A percentile compares a stretch with the other conserved stretches of the same genome.
These are phyloP conservation scores for Microstroma glucosiphilum DNA, from an alignment of 1,284 basidiomycete genomes.

Conservation along the genomic window DNA sequence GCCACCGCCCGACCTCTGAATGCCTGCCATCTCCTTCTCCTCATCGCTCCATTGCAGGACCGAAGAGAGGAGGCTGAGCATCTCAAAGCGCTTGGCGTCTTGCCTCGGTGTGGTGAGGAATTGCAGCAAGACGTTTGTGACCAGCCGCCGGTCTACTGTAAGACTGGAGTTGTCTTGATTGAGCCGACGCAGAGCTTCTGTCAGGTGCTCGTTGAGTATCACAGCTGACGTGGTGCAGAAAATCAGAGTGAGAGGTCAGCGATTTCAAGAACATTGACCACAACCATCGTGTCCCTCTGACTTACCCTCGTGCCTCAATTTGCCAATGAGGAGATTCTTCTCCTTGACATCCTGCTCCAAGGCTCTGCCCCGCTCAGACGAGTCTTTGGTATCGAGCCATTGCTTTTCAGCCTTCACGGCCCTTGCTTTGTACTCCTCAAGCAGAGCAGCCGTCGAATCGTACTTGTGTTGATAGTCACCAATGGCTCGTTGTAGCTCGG, in stretches of 20 bases:
- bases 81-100: slow-evolving; percentile 93
- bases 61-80: slow-evolving; percentile 78
- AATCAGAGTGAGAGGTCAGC: too few species aligned
- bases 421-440: slow-evolving; percentile 78
- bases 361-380: slow-evolving; percentile 62
- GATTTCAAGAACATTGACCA: background rate
- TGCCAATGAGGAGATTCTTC: slow-evolving; percentile 82
- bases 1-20: slow-evolving; percentile 55
- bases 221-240: slow-evolving; percentile 13
- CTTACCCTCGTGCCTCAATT: slow-evolving; percentile 76
- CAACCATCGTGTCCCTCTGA: background rate
- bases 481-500: slow-evolving; percentile 64
- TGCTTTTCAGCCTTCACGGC: slow-evolving; percentile 69
- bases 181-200: slow-evolving; percentile 87
- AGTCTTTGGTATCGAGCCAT: slow-evolving; percentile 65
- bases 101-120: slow-evolving; percentile 84
- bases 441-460: slow-evolving; percentile 62
- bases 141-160: slow-evolving; percentile 81
- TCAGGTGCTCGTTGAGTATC: slow-evolving; percentile 90
- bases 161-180: slow-evolving; percentile 76
- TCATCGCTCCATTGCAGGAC: slow-evolving; percentile 83
- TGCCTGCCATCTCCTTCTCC: slow-evolving; percentile 82
- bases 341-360: slow-evolving; percentile 88
- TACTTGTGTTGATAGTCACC: slow-evolving; percentile 74
- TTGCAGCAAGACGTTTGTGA: slow-evolving; percentile 87